phyloP scores from a whole-genome alignment of 805 yeast species.

The Yarrowia divulgata region DNA sequence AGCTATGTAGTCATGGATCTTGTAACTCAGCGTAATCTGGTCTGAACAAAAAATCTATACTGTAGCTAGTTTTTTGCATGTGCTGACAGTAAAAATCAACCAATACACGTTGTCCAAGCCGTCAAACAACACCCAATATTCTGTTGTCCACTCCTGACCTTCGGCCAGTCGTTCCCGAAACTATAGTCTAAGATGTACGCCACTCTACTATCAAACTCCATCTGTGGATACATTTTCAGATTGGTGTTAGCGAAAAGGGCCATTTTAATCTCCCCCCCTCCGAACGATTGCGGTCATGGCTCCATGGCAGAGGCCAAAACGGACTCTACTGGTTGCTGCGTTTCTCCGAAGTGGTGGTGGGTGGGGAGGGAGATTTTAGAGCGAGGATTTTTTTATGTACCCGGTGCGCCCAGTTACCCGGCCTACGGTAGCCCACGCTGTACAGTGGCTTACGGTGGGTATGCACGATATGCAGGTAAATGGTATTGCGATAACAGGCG shows the following conservation, averaged over 20 bases:
- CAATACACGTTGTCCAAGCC: no score
- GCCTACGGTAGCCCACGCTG: no score
- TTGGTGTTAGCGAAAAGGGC: conserved; percentile 39
- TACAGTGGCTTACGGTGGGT: background rate
- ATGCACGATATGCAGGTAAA: conserved; percentile 15
- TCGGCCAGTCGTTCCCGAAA: no score
- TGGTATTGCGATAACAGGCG: background rate
- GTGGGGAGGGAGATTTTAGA: background rate
- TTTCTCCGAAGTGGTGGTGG: conserved; percentile 38
- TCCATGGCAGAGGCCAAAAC: conserved; percentile 39
- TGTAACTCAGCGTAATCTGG: no score
- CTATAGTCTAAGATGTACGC: conserved; percentile 22
- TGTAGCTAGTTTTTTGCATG: no score
- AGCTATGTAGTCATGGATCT: no score
- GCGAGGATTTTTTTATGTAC: background rate
- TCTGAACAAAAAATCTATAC: no score
- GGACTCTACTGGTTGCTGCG: conserved; percentile 39
- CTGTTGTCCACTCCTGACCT: no score
- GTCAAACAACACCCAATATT: no score
- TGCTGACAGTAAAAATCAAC: no score
- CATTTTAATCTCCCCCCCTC: conserved; percentile 36
- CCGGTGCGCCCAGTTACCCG: background rate
- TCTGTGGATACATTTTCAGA: conserved; percentile 37
- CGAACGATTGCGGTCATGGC: conserved; percentile 37
- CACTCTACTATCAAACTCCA: conserved; percentile 39